Percentiles rank a stretch among this genome's conserved stretches.
Conservation (phyloP, 202 grass and related monocot genomes). For the Brachypodium distachyon region DNA sequence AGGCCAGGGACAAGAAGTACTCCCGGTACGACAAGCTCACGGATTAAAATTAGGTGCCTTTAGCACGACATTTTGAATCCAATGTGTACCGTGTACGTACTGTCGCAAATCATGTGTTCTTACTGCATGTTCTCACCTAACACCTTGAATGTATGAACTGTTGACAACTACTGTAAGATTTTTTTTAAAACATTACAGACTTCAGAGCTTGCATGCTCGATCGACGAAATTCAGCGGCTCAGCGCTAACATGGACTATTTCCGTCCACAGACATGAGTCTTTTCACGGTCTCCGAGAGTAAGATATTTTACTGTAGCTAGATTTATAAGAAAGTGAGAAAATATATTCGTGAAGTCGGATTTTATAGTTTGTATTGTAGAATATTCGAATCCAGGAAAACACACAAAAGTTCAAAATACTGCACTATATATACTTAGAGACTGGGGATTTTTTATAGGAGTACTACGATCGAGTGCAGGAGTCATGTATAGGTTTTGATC, state of each 20-base stretch:
- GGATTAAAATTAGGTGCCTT: conserved; percentile 13
- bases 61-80: conserved; percentile 40
- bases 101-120: conserved; percentile 26
- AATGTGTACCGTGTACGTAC: too few species aligned
- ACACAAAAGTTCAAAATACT: too few species aligned
- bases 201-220: neutral
- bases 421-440: too few species aligned
- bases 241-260: neutral
- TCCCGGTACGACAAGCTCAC: conserved; percentile 17
- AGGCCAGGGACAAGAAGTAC: conserved; percentile 3
- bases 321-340: neutral
- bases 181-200: neutral
- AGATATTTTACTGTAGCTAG: neutral
- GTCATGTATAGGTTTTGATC: too few species aligned
- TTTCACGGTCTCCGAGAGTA: neutral
- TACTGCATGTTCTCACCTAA: conserved; percentile 34
- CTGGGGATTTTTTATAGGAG: neutral
- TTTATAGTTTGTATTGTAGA: too few species aligned
- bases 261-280: neutral
- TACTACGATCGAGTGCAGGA: too few species aligned
- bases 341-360: too few species aligned
- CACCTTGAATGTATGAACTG: neutral
- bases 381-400: too few species aligned
- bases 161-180: neutral
- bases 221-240: too few species aligned